These are phyloP conservation scores for Komagataella pseudopastoris DNA, from an alignment of 805 yeast genomes.

Conservation along the genomic window DNA sequence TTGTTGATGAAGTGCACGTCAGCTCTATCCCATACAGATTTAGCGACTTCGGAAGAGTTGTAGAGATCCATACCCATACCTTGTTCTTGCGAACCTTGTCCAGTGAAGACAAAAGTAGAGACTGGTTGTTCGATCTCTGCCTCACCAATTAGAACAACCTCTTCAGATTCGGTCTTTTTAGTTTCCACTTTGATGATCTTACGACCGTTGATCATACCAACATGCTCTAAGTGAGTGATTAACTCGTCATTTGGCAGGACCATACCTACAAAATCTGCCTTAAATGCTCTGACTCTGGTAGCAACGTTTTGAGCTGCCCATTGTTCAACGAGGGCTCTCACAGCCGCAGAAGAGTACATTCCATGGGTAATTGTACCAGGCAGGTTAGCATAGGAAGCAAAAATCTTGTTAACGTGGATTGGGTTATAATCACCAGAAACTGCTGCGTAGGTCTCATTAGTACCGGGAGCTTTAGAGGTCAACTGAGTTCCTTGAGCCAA, in stretches of 20 bases:
- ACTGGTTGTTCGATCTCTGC: conserved; percentile 99
- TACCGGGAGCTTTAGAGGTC: conserved; percentile 76
- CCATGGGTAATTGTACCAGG: conserved; percentile 99
- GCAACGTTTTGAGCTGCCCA: conserved; percentile 98
- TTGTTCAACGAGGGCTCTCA: conserved; percentile 88
- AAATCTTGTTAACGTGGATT: conserved; percentile 91
- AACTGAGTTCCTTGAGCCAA: conserved; percentile 53
- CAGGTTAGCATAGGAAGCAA: conserved; percentile 82
- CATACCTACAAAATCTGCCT: conserved; percentile 89
- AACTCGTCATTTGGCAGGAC: conserved; percentile 90
- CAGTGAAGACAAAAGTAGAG: conserved; percentile 94
- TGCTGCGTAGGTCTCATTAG: conserved; percentile 92
- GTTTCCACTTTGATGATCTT: conserved; percentile 91
- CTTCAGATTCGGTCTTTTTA: conserved; percentile 66
- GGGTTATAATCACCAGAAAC: conserved; percentile 99
- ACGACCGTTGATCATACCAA: conserved; percentile 99
- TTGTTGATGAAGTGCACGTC: conserved; percentile 84
- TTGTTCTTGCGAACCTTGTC: conserved; percentile 99
- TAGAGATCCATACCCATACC: conserved; percentile 99
- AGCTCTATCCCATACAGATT: conserved; percentile 95
- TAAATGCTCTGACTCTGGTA: conserved; percentile 88
- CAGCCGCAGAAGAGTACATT: conserved; percentile 95
- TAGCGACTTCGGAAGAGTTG: conserved; percentile 81
- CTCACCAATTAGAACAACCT: conserved; percentile 76
- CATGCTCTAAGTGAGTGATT: conserved; percentile 80